These are phyloP conservation scores for Wickerhamomyces sp. DNA, from an alignment of 1,139 yeast genomes.

Conservation along the genomic window DNA sequence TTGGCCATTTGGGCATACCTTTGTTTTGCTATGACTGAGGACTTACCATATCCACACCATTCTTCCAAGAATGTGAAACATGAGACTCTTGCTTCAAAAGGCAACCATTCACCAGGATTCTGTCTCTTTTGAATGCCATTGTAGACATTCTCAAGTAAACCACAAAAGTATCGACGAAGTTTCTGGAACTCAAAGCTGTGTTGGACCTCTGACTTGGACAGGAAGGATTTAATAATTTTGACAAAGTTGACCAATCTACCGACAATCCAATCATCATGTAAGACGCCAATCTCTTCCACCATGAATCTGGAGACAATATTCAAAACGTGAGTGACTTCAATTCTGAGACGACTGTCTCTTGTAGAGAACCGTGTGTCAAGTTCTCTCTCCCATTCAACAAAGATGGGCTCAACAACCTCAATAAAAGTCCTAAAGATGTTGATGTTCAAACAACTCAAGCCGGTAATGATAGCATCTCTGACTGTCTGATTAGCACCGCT, in stretches of 20 bases:
- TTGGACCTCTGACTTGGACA: constrained; percentile 57
- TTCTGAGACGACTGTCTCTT: constrained; percentile 51
- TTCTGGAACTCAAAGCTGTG: constrained; percentile 68
- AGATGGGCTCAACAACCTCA: constrained; percentile 66
- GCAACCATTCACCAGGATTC: constrained; percentile 51
- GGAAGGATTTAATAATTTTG: constrained; percentile 58
- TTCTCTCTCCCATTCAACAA: constrained; percentile 53
- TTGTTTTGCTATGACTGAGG: constrained; percentile 53
- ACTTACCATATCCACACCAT: constrained; percentile 91
- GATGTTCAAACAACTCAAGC: constrained; percentile 83
- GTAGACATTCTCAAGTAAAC: constrained; percentile 66
- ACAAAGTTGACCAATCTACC: constrained; percentile 59
- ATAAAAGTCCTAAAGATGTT: constrained; percentile 80
- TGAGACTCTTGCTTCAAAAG: constrained; percentile 81
- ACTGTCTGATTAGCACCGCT: constrained; percentile 67
- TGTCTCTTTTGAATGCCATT: constrained; percentile 39
- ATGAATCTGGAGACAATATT: constrained; percentile 67
- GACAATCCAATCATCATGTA: constrained; percentile 66
- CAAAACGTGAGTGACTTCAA: constrained; percentile 76
- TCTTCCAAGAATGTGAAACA: constrained; percentile 80
- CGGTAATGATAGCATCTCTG: constrained; percentile 80
- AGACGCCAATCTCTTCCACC: constrained; percentile 39
- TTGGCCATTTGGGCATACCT: constrained; percentile 61
- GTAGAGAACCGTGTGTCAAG: constrained; percentile 22
- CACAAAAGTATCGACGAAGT: constrained; percentile 75